phyloP scores from a whole-genome alignment of 2,329 filamentous ascomycete genomes.

The Phoma sp. region DNA sequence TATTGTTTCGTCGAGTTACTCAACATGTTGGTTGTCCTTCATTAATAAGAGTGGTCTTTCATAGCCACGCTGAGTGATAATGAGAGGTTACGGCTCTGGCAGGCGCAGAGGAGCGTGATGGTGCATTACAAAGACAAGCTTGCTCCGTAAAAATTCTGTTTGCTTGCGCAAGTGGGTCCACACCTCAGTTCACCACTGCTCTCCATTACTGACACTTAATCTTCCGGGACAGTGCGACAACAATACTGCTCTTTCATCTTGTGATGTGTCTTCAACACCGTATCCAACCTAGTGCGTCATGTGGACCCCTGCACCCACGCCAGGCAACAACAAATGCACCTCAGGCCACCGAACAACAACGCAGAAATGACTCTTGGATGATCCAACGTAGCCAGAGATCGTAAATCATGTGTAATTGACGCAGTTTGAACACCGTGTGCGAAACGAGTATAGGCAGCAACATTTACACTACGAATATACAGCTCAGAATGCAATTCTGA shows the following conservation, averaged over 20 bases:
- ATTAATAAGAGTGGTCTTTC: too few relatives aligned
- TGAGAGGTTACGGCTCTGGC: too few relatives aligned
- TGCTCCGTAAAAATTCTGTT: too few relatives aligned
- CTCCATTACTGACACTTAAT: neutral
- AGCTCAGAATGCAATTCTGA: neutral
- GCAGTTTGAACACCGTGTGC: slow-evolving; percentile 1
- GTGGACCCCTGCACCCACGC: neutral
- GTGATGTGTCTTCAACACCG: neutral
- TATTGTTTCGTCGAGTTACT: too few relatives aligned
- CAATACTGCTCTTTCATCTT: too few relatives aligned
- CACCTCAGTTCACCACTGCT: too few relatives aligned
- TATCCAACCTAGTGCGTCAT: neutral
- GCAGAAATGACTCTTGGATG: neutral
- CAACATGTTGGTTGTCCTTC: too few relatives aligned
- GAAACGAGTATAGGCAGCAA: slow-evolving; percentile 2
- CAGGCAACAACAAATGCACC: slow-evolving; percentile 13
- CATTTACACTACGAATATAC: neutral
- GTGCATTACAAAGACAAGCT: too few relatives aligned
- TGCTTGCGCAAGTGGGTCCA: too few relatives aligned
- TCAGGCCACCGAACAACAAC: slow-evolving; percentile 2
- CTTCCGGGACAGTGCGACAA: neutral
- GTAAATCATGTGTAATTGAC: neutral
- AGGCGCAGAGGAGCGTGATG: too few relatives aligned
- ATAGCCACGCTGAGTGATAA: too few relatives aligned
- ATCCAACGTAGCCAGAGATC: neutral